Conservation (phyloP, 441 rosid genomes). For the Adansonia gregorii region DNA sequence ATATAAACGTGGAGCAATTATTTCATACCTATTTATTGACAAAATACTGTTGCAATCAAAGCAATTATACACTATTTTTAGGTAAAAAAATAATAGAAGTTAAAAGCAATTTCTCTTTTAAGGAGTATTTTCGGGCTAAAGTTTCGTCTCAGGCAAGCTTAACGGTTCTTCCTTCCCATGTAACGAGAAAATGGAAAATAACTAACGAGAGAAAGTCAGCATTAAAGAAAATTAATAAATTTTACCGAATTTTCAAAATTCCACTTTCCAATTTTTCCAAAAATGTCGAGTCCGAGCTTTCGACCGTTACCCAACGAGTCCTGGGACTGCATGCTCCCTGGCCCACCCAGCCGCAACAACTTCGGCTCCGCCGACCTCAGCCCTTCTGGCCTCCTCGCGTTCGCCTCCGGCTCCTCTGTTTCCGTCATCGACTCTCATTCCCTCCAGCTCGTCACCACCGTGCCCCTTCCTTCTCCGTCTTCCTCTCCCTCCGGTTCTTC, state of each 20-base stretch:
- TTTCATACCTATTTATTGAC: too few species aligned
- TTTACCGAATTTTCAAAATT: conserved; percentile 9
- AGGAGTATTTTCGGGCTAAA: neutral
- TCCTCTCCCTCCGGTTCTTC: conserved; percentile 33
- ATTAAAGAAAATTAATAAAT: neutral
- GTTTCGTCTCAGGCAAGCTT: neutral
- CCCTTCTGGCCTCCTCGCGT: conserved; percentile 79
- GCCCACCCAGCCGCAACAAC: conserved; percentile 92
- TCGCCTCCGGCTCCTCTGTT: conserved; percentile 81
- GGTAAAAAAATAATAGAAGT: neutral
- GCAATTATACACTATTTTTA: neutral
- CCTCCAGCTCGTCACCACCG: conserved; percentile 79
- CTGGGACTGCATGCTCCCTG: conserved; percentile 83
- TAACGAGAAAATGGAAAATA: neutral
- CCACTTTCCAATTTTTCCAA: neutral
- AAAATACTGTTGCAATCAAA: neutral
- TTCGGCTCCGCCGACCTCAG: conserved; percentile 86
- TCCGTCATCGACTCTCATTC: conserved; percentile 76
- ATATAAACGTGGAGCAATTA: too few species aligned
- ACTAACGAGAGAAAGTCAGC: neutral
- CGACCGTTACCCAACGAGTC: conserved; percentile 39
- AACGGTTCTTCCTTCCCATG: neutral
- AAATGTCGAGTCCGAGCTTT: conserved; percentile 44
- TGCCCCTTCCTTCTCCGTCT: conserved; percentile 76
- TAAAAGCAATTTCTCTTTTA: neutral